phyloP scores from a whole-genome alignment of 257 asterid species.

The Ocimum tenuiflorum region DNA sequence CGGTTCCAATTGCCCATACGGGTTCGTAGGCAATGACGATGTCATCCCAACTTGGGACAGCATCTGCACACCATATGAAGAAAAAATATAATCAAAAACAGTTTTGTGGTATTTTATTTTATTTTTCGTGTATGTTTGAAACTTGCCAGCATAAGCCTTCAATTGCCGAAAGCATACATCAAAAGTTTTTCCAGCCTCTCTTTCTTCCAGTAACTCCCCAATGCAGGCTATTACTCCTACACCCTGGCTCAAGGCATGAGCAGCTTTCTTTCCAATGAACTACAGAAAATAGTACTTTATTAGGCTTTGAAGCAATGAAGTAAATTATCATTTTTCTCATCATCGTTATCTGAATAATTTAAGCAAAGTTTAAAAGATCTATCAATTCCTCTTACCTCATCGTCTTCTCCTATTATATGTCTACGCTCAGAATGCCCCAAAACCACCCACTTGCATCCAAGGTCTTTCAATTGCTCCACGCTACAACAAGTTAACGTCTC shows the following conservation, averaged over 20 bases:
- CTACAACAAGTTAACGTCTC: slow-evolving; percentile 29
- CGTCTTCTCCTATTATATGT: slow-evolving; percentile 81
- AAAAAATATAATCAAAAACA: too few relatives aligned
- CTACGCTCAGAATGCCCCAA: slow-evolving; percentile 97
- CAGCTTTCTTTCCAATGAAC: slow-evolving; percentile 98
- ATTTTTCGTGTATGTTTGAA: not conserved
- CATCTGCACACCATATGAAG: slow-evolving; percentile 45
- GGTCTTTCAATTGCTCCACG: slow-evolving; percentile 82
- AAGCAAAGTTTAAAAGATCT: not conserved
- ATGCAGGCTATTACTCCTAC: slow-evolving; percentile 93
- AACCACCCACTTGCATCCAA: slow-evolving; percentile 96
- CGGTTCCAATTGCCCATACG: slow-evolving; percentile 99
- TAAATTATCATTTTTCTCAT: not conserved
- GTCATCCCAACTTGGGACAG: slow-evolving; percentile 86
- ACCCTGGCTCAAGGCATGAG: slow-evolving; percentile 84
- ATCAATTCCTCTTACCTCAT: slow-evolving; percentile 51
- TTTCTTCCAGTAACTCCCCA: slow-evolving; percentile 87
- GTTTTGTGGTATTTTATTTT: not conserved
- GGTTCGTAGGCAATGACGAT: slow-evolving; percentile 94
- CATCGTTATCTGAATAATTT: not conserved
- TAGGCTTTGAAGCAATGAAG: slow-evolving; percentile 17
- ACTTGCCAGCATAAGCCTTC: slow-evolving; percentile 81
- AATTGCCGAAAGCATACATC: slow-evolving; percentile 86
- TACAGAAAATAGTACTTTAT: slow-evolving; percentile 26
- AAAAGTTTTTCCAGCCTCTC: slow-evolving; percentile 94